Evolutionary conservation across 2,329 filamentous ascomycete genomes (phyloP), one percentile per base, ranked within the genome.

Genomic region (Botrytis galanthina): DNA sequence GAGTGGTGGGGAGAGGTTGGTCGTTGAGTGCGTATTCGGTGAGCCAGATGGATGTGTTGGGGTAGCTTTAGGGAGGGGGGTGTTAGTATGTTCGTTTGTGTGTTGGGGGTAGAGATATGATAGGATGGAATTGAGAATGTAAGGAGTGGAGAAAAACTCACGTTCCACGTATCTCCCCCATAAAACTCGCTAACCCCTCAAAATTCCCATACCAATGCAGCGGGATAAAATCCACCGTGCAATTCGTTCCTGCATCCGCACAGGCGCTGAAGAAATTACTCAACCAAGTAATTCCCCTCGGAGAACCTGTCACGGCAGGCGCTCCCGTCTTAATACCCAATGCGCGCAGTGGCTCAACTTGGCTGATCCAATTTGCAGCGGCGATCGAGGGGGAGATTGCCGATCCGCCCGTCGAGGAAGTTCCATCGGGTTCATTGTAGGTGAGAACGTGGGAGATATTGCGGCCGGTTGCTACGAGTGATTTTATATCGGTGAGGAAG

Each of bases 371-470:
- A 12, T 89, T 86, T 70, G 86, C 81, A 2, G 93, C 93, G 0
- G 93, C 93, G 1, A 83, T 80, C 14, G 83, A 80, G 0, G 92
- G 89, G 1, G 84, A 80, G 35, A 95, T 83, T 75, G 88, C 84
- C 75, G 88, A 91, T 5, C 93, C 93, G 37, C 86, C 79, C 0
- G 74, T 74, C 1, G 80, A 78, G 1, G 78, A 76, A 3, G 83
- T 81, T 26, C 87, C 88, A 79, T 95, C 92, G 0, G 93, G 93
- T 80, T 96, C 93, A 82, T 96, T 95, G 85, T 94, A 95, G 42
- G 85, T 87, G n/a, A 95, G 84, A 3, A 93, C 88, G 78, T 93
- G 88, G 20, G 84, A 86, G 78, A 95, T 89, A 75, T 91, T 90
- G 75, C 84, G 81, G 9, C 86, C 86, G 54, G 84, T 84, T 57